Base-by-base conservation (phyloP, 1,284 basidiomycete species). In the Pulchroboletus neoregius region DNA sequence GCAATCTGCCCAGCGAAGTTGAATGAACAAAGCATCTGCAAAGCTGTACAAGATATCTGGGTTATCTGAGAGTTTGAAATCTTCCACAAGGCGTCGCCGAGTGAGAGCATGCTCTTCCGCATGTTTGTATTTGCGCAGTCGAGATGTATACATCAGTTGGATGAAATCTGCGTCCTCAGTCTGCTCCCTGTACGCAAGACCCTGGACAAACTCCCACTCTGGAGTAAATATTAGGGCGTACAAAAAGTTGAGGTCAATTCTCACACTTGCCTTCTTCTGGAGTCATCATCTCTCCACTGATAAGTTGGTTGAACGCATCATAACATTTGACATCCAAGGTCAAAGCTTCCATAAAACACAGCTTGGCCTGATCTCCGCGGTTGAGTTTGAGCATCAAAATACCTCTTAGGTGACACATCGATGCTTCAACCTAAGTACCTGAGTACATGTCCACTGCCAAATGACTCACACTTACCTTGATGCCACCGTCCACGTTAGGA, bases 161-260 rank as follows among this genome's bases (percentile, higher is more conserved):
- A 99, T 84, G 61, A 98, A 94, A 35, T 88, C 82, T 0, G 91
- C 87, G 50, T 97, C 94, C 49, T 93, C 87, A 34, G 74, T 85
- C 68, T 99, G 95, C 16, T 87, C 80, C 16, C 76, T 72, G 59
- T 91, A 99, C 5, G 87, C 79, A 9, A 99, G 75, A 12, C 79
- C 75, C 66, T 93, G 87, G 2, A 99, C 80, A 56, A 99, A 95
- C 49, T 91, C 86, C 96, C 96, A 99, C 69, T 98, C 94, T 95
- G 33, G n/a, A 15, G 6, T 20, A 34, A 41, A 43, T 15, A 36
- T 53, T 28, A 56, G 37, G 6, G 38, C 6, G 40, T 27, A 30
- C 15, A 24, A 15, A 34, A 43, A 16, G 40, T 28, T 7, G 2
- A 18, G 39, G 22, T 20, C 10, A 41, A 27, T 20, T 30, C 23